A percentile compares a stretch with the other conserved stretches of the same genome.
phyloP scores from a whole-genome alignment of 108 stramenopile genomes.

The Nitzschia sp. region DNA sequence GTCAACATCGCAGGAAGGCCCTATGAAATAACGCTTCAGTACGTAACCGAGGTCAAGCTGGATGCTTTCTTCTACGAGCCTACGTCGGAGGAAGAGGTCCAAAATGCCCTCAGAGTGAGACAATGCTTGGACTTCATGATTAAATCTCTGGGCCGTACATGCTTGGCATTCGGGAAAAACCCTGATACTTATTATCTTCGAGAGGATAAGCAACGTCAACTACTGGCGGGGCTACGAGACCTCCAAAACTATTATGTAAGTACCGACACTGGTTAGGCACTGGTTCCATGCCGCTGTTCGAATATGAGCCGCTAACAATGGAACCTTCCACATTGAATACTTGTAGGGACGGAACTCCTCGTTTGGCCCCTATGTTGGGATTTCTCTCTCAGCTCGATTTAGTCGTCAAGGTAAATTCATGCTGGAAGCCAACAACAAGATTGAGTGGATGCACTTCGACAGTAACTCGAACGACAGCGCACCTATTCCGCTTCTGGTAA shows the following conservation, averaged over 20 bases:
- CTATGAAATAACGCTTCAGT: background rate
- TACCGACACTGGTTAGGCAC: background rate
- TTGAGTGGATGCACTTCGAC: background rate
- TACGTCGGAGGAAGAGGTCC: background rate
- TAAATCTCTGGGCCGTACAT: constrained; percentile 5
- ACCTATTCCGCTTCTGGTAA: background rate
- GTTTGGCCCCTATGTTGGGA: background rate
- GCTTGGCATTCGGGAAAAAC: constrained; percentile 3
- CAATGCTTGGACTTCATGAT: constrained; percentile 2
- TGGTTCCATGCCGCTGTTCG: background rate
- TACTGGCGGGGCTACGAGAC: background rate
- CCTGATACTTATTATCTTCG: constrained; percentile 1
- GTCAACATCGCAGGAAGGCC: background rate
- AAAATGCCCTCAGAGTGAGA: background rate
- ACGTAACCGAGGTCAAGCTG: background rate
- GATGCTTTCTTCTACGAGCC: background rate
- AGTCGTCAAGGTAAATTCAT: background rate
- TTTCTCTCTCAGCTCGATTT: constrained; percentile 8
- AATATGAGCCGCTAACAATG: background rate
- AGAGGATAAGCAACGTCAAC: background rate
- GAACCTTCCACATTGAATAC: background rate
- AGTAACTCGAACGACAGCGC: background rate
- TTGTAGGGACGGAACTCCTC: background rate
- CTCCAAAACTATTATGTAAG: constrained; percentile 8
- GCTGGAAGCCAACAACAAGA: constrained; percentile 5